Base-by-base conservation (phyloP, 2,329 filamentous ascomycete species). In the Helotiales sp. region DNA sequence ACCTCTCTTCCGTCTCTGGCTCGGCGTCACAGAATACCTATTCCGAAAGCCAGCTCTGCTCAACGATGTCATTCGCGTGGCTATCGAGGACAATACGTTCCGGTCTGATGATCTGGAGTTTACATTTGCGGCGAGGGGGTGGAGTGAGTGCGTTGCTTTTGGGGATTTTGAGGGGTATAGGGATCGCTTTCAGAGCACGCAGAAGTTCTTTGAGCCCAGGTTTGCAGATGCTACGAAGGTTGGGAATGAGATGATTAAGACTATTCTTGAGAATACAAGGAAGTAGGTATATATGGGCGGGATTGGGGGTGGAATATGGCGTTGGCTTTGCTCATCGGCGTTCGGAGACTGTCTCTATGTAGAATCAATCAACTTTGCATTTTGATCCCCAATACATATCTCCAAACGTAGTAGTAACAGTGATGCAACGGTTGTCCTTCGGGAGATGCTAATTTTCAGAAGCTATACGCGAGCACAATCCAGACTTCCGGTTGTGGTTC, bases 191-290 rank as follows among this genome's bases (percentile, higher is more conserved):
- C 88, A 96, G 76, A 89, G 88, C 72, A 97, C 96, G 61, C 94
- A 97, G 79, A 83, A 84, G 71, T 99, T 97, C 82, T 99, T 99
- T 79, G 89, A 93, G 78, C 93, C 93, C 1, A 84, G 95, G 34
- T 97, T 99, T 77, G 87, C 89, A 1, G 94, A 96, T 77, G 96
- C 96, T 6, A 93, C 90, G 61, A 89, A 90, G 74, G 83, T 99
- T 43, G 96, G 96, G 2, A 97, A 97, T 77, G 91, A 94, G 78
- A 99, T 99, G 96, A 96, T 99, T 80, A 93, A 91, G 83, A 96
- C 93, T 52, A 96, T 99, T 75, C 81, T 97, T 73, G 92, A 95
- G 81, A 95, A 93, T 79, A 91, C 90, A 26, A 81, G 79, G 75
- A 78, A 81, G 63, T 74, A 72, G 57, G 24, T 4, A 22, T 40